Conservation (phyloP, 768 basidiomycete genomes). For the Rhizopogon vulgaris region DNA sequence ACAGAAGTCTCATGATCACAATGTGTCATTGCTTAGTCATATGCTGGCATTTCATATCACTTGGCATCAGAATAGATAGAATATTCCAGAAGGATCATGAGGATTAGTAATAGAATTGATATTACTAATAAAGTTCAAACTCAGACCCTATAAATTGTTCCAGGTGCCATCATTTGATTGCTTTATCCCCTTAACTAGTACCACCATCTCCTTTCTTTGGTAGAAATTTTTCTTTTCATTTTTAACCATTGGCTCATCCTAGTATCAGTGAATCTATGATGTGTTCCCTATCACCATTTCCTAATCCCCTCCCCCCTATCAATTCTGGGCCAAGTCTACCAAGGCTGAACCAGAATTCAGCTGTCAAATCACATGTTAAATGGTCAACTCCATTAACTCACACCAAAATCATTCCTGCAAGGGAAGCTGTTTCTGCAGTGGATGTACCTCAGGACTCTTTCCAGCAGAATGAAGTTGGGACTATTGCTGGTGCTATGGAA, state of each 20-base stretch:
- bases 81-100: not conserved
- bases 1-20: too few relatives aligned
- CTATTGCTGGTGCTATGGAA: not conserved
- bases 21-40: not conserved
- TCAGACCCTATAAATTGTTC: not conserved
- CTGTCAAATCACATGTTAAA: not conserved
- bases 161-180: not conserved
- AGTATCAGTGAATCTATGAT: too few relatives aligned
- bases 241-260: not conserved
- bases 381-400: constrained; percentile 3
- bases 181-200: not conserved
- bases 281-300: not conserved
- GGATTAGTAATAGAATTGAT: not conserved
- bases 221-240: too few relatives aligned
- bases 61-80: not conserved
- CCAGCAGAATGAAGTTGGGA: not conserved
- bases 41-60: not conserved
- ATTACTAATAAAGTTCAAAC: not conserved
- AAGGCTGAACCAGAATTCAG: not conserved
- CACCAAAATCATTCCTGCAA: not conserved
- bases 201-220: not conserved
- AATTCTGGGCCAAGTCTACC: not conserved
- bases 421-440: not conserved
- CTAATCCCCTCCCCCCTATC: not conserved
- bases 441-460: not conserved